Percentiles rank a stretch among this genome's conserved stretches.
phyloP scores from a whole-genome alignment of 495 filamentous ascomycete genomes.

The Penicillium cataractarum region DNA sequence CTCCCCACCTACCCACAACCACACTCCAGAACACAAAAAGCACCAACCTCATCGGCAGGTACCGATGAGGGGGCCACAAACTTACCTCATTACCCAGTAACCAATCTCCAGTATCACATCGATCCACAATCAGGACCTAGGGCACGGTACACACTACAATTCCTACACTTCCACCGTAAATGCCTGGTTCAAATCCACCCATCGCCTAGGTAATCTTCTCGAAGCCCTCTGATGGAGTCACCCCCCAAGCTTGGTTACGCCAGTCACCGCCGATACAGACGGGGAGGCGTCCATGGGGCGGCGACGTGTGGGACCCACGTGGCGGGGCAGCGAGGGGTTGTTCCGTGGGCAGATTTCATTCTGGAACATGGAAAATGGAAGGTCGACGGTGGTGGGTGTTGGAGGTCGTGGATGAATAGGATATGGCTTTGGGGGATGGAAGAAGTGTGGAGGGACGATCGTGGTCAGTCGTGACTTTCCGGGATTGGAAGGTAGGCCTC shows the following conservation, averaged over 20 bases:
- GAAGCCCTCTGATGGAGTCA: background rate
- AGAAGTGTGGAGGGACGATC: too few species aligned
- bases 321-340: conserved; percentile 8
- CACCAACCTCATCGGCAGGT: background rate
- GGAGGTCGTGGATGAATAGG: too few species aligned
- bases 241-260: background rate
- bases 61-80: background rate
- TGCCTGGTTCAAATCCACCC: background rate
- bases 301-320: conserved; percentile 15
- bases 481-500: too few species aligned
- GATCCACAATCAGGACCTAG: background rate
- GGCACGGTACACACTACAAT: background rate
- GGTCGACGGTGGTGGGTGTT: background rate
- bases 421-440: too few species aligned
- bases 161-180: background rate
- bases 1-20: background rate
- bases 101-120: background rate
- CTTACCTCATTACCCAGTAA: too few species aligned
- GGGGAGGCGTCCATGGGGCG: conserved; percentile 7
- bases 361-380: too few species aligned
- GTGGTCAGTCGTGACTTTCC: too few species aligned
- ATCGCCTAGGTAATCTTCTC: conserved; percentile 6
- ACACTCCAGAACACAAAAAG: background rate
- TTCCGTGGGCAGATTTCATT: conserved; percentile 12
- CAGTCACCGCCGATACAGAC: background rate